Conservation (phyloP, 208 protist species). For the Acanthamoeba divionensis region DNA sequence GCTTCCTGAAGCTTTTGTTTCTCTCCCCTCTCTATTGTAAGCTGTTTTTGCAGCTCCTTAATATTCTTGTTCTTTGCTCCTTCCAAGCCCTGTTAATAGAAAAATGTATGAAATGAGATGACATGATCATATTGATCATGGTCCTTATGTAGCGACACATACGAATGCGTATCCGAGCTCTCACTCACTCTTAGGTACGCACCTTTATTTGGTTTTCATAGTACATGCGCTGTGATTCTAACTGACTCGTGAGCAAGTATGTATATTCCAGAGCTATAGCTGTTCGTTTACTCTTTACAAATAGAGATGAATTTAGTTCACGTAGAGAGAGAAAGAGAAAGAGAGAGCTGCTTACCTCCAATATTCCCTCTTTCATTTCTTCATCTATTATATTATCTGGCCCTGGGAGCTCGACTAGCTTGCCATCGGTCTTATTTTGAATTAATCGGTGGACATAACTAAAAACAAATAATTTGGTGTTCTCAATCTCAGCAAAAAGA, state of each 20-base stretch:
- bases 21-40: slow-evolving; percentile 46
- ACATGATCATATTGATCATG: too few species aligned
- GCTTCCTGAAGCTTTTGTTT: background rate
- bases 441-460: slow-evolving; percentile 81
- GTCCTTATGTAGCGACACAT: too few species aligned
- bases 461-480: background rate
- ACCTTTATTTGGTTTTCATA: slow-evolving; percentile 60
- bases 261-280: slow-evolving; percentile 80
- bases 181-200: background rate
- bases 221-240: slow-evolving; percentile 73
- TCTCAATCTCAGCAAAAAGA: background rate
- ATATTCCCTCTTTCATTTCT: slow-evolving; percentile 20
- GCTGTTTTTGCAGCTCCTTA: slow-evolving; percentile 56
- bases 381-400: background rate
- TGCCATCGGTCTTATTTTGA: slow-evolving; percentile 82
- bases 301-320: slow-evolving; percentile 3
- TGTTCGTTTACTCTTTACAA: slow-evolving; percentile 67
- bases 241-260: slow-evolving; percentile 78
- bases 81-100: slow-evolving; percentile 53
- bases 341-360: background rate
- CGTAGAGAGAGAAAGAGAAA: too few species aligned
- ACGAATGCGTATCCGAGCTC: too few species aligned
- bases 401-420: slow-evolving; percentile 77
- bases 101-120: too few species aligned
- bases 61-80: slow-evolving; percentile 13